phyloP scores from a whole-genome alignment of 2,329 filamentous ascomycete species.

The Colletotrichum lini region DNA sequence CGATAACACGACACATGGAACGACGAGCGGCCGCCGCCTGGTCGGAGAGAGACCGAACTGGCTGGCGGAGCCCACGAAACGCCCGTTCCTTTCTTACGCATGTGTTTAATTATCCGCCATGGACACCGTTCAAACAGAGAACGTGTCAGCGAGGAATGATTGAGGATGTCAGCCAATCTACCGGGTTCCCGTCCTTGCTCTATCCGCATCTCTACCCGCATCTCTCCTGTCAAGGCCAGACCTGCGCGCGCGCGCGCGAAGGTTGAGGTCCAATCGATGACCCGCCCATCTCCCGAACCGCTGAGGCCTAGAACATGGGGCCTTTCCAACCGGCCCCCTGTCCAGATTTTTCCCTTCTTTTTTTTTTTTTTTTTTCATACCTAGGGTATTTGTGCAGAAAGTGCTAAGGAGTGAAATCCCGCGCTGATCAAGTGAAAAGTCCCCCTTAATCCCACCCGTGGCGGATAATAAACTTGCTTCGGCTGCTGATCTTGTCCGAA shows the following conservation, averaged over 20 bases:
- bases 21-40: neutral
- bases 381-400: no score
- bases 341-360: neutral
- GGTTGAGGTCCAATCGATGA: constrained; percentile 24
- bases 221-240: neutral
- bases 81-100: neutral
- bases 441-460: neutral
- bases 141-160: neutral
- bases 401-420: neutral
- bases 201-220: no score
- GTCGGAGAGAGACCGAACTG: neutral
- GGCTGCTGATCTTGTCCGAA: constrained; percentile 23
- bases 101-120: neutral
- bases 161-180: constrained; percentile 8
- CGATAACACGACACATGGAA: neutral
- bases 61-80: neutral
- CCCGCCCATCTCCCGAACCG: constrained; percentile 20
- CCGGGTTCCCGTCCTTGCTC: neutral
- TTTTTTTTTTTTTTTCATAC: no score
- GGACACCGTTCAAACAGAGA: neutral
- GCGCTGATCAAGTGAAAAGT: constrained; percentile 8
- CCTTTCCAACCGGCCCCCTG: neutral
- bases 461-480: constrained; percentile 5
- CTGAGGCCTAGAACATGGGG: constrained; percentile 23
- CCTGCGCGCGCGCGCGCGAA: neutral